Conservation (phyloP, 106 monocot species). For the Chionographis japonica region DNA sequence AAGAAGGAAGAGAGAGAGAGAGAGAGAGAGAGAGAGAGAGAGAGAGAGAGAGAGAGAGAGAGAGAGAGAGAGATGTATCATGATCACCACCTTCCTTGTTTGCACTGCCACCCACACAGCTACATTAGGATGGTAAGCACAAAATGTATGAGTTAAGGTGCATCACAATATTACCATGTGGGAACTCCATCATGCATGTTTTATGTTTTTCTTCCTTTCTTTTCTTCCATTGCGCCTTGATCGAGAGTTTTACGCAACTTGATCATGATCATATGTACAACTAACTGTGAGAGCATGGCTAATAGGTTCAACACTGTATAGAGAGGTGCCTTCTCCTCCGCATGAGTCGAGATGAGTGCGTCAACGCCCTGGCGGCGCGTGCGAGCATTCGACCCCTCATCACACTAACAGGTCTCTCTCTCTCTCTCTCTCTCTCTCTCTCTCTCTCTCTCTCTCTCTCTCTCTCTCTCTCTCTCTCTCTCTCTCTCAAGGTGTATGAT, state of each 20-base stretch:
- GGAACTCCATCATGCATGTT: neutral
- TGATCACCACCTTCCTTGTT: conserved; percentile 33
- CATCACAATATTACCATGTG: too few species aligned
- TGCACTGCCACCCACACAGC: conserved; percentile 54
- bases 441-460: neutral
- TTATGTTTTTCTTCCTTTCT: neutral
- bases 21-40: too few species aligned
- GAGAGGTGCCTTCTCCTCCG: conserved; percentile 57
- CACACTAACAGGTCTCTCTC: conserved; percentile 37
- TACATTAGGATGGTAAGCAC: conserved; percentile 55
- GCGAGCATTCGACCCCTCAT: conserved; percentile 38
- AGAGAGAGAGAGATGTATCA: conserved; percentile 4
- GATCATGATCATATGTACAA: neutral
- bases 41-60: too few species aligned
- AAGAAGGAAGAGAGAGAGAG: too few species aligned
- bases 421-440: conserved; percentile 9
- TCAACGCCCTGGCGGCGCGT: conserved; percentile 33
- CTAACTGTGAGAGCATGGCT: too few species aligned
- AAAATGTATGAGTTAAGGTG: too few species aligned
- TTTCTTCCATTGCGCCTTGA: neutral
- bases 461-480: conserved; percentile 7
- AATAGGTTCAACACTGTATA: conserved; percentile 59
- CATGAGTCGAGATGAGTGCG: conserved; percentile 52
- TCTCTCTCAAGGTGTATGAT: neutral
- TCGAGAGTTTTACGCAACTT: neutral